Percentiles rank a stretch among this genome's conserved stretches.
phyloP scores from a whole-genome alignment of 2,329 filamentous ascomycete genomes.

The Aspergillus sclerotialis region DNA sequence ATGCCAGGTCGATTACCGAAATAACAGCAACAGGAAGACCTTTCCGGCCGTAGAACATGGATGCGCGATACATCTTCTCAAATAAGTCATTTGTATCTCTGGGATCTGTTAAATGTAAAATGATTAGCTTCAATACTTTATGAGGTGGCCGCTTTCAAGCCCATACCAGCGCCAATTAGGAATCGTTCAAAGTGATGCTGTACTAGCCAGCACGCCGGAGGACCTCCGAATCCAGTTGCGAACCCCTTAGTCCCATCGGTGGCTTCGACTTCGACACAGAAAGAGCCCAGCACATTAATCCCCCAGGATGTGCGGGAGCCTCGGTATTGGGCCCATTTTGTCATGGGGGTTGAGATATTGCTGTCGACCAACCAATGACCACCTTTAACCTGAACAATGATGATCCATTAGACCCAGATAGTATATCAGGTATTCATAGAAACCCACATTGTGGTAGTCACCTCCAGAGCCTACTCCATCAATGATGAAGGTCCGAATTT shows the following conservation, averaged over 20 bases:
- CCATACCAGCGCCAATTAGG: slow-evolving; percentile 65
- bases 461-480: slow-evolving; percentile 42
- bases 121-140: neutral
- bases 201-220: slow-evolving; percentile 88
- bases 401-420: slow-evolving; percentile 1
- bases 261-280: slow-evolving; percentile 83
- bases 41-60: slow-evolving; percentile 95
- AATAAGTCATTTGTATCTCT: slow-evolving; percentile 87
- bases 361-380: slow-evolving; percentile 78
- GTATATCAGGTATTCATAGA: neutral
- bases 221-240: slow-evolving; percentile 88
- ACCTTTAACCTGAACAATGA: slow-evolving; percentile 36
- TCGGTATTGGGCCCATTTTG: slow-evolving; percentile 80
- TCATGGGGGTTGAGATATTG: slow-evolving; percentile 88
- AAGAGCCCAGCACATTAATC: slow-evolving; percentile 90
- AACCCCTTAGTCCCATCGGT: slow-evolving; percentile 89
- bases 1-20: slow-evolving; percentile 83
- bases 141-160: too few species aligned
- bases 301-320: slow-evolving; percentile 86
- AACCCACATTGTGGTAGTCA: slow-evolving; percentile 80
- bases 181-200: slow-evolving; percentile 92
- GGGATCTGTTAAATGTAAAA: slow-evolving; percentile 53
- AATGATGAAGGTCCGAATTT: slow-evolving; percentile 40
- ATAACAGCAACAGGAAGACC: slow-evolving; percentile 85
- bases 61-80: slow-evolving; percentile 92